These are phyloP conservation scores for Celoporthe dispersa DNA, from an alignment of 2,329 filamentous ascomycete genomes.

Conservation along the genomic window DNA sequence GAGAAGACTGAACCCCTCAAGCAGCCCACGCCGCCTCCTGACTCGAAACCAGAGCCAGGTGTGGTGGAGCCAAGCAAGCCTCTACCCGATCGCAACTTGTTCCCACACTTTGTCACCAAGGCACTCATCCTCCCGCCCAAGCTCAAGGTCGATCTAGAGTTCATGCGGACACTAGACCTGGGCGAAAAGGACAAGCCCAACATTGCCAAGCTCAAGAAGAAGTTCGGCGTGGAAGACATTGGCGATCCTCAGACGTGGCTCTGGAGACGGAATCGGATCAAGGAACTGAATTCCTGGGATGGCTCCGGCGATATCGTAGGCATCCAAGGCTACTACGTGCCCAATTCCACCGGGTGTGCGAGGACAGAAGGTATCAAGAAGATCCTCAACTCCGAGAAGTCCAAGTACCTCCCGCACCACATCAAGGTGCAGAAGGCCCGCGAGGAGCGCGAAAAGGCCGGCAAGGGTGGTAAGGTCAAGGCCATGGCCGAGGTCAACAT, in stretches of 20 bases:
- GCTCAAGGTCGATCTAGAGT: constrained; percentile 51
- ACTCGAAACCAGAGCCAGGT: constrained; percentile 40
- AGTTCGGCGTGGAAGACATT: constrained; percentile 49
- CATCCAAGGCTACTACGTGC: constrained; percentile 76
- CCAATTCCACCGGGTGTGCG: constrained; percentile 82
- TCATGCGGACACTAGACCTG: constrained; percentile 50
- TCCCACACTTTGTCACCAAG: constrained; percentile 52
- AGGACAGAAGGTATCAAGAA: constrained; percentile 93
- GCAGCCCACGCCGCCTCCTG: constrained; percentile 36
- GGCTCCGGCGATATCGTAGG: constrained; percentile 36
- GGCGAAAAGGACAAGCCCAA: constrained; percentile 54
- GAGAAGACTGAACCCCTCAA: constrained; percentile 41
- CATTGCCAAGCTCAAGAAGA: constrained; percentile 52
- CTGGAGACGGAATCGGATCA: constrained; percentile 60
- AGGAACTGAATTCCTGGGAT: constrained; percentile 56
- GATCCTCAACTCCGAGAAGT: constrained; percentile 96
- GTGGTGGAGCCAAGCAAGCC: constrained; percentile 40
- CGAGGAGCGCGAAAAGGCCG: constrained; percentile 81
- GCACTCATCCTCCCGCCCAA: constrained; percentile 51
- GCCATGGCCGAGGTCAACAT: constrained; percentile 70
- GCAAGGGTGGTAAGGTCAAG: constrained; percentile 67
- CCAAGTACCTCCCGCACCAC: constrained; percentile 95
- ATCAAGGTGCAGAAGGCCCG: constrained; percentile 93
- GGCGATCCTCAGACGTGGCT: constrained; percentile 59
- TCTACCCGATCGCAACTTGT: constrained; percentile 49